Evolutionary conservation across 805 yeast genomes (phyloP), one percentile per base, ranked within the genome.

Genomic region (Tetrapisispora pingtungensis): DNA sequence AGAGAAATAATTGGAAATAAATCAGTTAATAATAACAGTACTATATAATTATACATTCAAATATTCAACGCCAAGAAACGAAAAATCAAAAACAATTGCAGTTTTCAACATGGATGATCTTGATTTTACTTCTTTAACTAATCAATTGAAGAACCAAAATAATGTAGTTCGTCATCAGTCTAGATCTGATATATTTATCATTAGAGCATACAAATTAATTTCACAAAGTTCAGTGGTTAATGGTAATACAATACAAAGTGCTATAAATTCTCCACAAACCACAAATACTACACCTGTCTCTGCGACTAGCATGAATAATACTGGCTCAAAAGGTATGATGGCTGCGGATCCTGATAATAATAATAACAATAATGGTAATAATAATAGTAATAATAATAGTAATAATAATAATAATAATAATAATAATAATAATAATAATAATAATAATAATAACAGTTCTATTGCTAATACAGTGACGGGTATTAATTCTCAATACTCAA

Each of bases 121-220:
- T 34, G 51, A 51, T 46, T 51, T 49, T 39, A 36, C 50, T 27
- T 45, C 48, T 10, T 43, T 51, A 33, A 47, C 51, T 22, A 42
- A 44, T 24, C 54, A 51, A 27, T 40, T 51, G 20, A 42, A 42
- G 31, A 44, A 49, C 12, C 38, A 49, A 12, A 46, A 47, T 22
- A 51, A 49, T 35, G 42, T 51, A 13, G 44, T 51, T 49, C 60
- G 54, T 42, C 58, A 55, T 42, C 60, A 56, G 41, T 43, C 50
- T 4, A 53, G 52, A 40, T 45, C 57, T 31, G 64, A 59, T 51
- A 53, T 57, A 1, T 59, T 56, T 33, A 52, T 59, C 24, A 59
- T 59, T 22, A 54, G 53, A 41, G 55, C 55, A 3, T 57, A 52
- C 36, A 49, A 50, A 31, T 27, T 57, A 13, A 36, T 58, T 14